Conservation (phyloP, 2,329 filamentous ascomycete species). For the Aspergillus tubingensis region DNA sequence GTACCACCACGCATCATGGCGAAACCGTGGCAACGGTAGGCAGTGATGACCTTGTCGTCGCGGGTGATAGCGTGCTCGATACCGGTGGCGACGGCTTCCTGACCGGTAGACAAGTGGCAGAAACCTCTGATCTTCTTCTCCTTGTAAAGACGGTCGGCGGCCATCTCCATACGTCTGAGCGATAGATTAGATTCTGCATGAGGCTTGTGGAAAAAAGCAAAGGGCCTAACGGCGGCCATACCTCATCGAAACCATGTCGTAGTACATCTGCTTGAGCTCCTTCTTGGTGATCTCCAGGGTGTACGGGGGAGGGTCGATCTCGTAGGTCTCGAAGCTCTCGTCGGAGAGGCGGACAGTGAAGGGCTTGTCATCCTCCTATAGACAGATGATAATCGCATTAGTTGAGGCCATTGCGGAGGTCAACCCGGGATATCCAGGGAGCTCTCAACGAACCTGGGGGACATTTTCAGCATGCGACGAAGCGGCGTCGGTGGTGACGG, state of each 20-base stretch:
- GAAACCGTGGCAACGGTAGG: constrained; percentile 98
- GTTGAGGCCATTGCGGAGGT: constrained; percentile 16
- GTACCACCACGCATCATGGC: constrained; percentile 92
- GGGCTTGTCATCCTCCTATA: constrained; percentile 85
- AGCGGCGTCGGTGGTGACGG: constrained; percentile 93
- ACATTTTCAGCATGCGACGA: constrained; percentile 85
- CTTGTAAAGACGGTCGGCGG: constrained; percentile 98
- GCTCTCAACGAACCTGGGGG: constrained; percentile 61
- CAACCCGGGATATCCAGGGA: constrained; percentile 22
- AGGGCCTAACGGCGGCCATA: constrained; percentile 52
- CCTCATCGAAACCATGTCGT: constrained; percentile 93
- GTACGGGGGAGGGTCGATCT: constrained; percentile 94
- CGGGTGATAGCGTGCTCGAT: constrained; percentile 95
- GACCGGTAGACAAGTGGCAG: constrained; percentile 96
- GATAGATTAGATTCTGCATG: background rate
- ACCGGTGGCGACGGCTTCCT: constrained; percentile 95
- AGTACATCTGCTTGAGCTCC: constrained; percentile 98
- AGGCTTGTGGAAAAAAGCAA: background rate
- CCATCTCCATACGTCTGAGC: constrained; percentile 96
- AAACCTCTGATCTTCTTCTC: constrained; percentile 99
- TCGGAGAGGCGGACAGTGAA: constrained; percentile 93
- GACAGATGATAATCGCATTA: constrained; percentile 21
- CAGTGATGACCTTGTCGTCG: constrained; percentile 91
- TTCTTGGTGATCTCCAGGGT: constrained; percentile 93
- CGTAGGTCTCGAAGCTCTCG: constrained; percentile 99